Evolutionary conservation across 495 filamentous ascomycete genomes (phyloP), one percentile per base, ranked within the genome.

Genomic region (Trichocladium antarcticum): DNA sequence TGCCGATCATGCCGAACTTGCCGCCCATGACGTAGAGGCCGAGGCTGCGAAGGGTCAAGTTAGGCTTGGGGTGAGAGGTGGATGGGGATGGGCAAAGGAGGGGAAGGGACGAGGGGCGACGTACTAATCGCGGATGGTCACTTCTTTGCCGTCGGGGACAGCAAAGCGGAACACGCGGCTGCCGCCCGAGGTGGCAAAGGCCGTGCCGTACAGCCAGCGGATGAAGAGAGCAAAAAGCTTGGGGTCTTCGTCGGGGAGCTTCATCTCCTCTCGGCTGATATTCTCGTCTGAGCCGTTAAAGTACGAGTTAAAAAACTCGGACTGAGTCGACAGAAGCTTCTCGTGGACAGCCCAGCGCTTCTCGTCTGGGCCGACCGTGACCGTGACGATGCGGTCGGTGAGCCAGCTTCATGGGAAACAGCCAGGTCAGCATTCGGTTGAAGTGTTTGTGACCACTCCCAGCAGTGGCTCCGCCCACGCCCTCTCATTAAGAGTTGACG

Each of bases 151-250:
- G 6, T 60, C 55, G 0, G 61, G 61, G n/a, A 24, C 24, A 7
- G 21, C 19, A 38, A 49, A 56, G n/a, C 46, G 52, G 27, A 56
- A 51, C 27, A 17, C 38, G 29, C 48, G 35, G 16, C 37, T 19
- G 15, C 37, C 38, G 45, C 32, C 48, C 17, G 49, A 32, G 20
- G 28, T 29, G 36, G 32, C 8, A 37, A 55, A 59, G 21, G 61
- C 47, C 5, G 58, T 62, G 45, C 57, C 57, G 47, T 63, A 63
- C 2, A 63, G 45, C 60, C 60, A 63, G 46, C 51, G 53, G 22
- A 63, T 38, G 9, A 63, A 38, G 17, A 61, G 40, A 10, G 41
- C 49, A 34, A 63, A 63, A 1, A 59, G 48, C 17, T 53, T 55
- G 19, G 57, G 56, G 10, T 58, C 51, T 5, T 44, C 47, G 8